Conservation (phyloP, 2,329 filamentous ascomycete genomes). For the Fonsecaea pedrosoi region DNA sequence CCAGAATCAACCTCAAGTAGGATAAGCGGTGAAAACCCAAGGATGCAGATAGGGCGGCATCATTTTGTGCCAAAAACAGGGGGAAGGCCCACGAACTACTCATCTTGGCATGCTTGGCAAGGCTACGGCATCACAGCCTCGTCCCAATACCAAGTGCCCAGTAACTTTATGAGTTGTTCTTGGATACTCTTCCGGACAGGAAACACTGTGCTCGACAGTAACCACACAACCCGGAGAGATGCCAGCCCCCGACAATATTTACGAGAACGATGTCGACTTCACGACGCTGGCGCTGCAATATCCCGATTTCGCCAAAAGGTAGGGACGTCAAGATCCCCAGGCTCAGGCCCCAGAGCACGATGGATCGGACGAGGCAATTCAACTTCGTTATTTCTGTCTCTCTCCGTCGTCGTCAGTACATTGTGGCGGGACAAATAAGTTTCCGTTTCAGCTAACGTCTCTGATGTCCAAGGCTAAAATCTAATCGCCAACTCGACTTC, state of each 20-base stretch:
- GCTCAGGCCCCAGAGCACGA: conserved; percentile 9
- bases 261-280: conserved; percentile 60
- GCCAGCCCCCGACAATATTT: conserved; percentile 37
- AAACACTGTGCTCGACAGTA: not conserved
- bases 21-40: too few species aligned
- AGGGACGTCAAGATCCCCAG: conserved; percentile 2
- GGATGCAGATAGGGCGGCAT: not conserved
- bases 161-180: too few species aligned
- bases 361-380: not conserved
- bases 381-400: not conserved
- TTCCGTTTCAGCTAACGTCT: not conserved
- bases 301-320: conserved; percentile 65
- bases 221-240: conserved; percentile 17
- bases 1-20: too few species aligned
- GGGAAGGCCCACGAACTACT: too few species aligned
- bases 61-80: not conserved
- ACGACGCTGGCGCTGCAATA: conserved; percentile 64
- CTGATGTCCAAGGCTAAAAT: conserved; percentile 53
- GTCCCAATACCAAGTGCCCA: not conserved
- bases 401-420: not conserved
- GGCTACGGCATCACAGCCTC: not conserved
- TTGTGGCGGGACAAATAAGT: not conserved
- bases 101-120: not conserved
- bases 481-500: conserved; percentile 75
- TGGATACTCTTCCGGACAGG: not conserved